Base-by-base conservation (phyloP, 495 filamentous ascomycete genomes). In the Entonaema liquescens region DNA sequence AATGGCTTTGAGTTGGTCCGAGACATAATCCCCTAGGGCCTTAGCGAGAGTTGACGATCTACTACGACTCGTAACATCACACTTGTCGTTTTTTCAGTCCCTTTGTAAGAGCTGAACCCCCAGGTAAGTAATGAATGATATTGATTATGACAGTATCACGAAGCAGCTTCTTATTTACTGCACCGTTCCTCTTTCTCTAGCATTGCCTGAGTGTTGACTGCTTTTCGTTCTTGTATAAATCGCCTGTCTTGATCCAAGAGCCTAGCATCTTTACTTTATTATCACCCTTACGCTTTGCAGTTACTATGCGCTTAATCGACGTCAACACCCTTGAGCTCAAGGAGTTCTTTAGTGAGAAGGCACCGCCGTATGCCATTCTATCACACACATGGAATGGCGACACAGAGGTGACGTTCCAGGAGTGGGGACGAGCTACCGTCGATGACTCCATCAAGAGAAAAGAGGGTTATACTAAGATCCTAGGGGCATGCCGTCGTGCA, bases 301-400 rank as follows among this genome's bases (percentile, higher is more conserved):
- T 56, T 58, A 63, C 28, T 12, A 85, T 84, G 83, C 79, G 81
- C 28, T 73, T 85, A 26, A 81, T 85, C 56, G 68, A 85, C 57
- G 76, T 79, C 33, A 72, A 73, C 5, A 83, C 79, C 6, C 72
- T 80, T 5, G 59, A 77, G 33, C 70, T 85, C 11, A 33, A 75
- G 25, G 76, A 80, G 56, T 84, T 83, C 42, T 65, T 77, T 38
- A 68, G 69, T 13, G 26, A 23, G 42, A 7, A 68, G 5, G 65
- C 71, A 11, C 82, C 81, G 1, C 52, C 42, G 1, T 84, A 84
- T 33, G 81, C 79, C 15, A 83, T 83, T 55, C 75, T 85, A 19
- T 83, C 82, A 2, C 83, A 85, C 66, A 80, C 78, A 5, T 85
- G 83, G 80, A 28, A 66, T 55, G 80, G 72, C 5, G 11, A 60